These are phyloP conservation scores for Stachybotrys chartarum DNA, from an alignment of 2,329 filamentous ascomycete genomes.

Conservation along the genomic window DNA sequence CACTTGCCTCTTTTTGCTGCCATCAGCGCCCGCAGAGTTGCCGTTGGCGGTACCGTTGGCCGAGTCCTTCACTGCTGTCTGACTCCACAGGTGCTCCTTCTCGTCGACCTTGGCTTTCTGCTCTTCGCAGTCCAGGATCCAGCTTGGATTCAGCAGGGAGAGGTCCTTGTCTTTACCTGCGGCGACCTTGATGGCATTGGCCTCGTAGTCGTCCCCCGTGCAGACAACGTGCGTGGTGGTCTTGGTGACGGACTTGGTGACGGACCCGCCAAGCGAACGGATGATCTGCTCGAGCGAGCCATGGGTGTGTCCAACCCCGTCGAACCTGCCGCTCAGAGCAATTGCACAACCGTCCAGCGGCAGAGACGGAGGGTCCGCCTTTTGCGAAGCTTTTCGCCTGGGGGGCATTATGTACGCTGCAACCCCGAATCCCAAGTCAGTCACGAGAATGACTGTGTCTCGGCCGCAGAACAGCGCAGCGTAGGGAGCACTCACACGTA, in stretches of 20 bases:
- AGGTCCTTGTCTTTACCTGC: slow-evolving; percentile 38
- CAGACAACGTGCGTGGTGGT: slow-evolving; percentile 51
- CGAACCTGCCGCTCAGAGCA: slow-evolving; percentile 54
- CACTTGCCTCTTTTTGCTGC: slow-evolving; percentile 17
- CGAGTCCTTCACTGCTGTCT: slow-evolving; percentile 15
- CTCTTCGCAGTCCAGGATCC: slow-evolving; percentile 51
- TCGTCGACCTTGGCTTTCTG: slow-evolving; percentile 14
- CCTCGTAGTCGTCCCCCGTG: slow-evolving; percentile 44
- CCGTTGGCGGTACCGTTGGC: slow-evolving; percentile 14
- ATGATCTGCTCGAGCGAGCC: slow-evolving; percentile 37
- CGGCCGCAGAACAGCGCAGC: no score
- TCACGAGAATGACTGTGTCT: no score
- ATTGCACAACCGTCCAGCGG: slow-evolving; percentile 43
- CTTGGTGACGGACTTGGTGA: slow-evolving; percentile 39
- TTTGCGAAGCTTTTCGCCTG: neutral
- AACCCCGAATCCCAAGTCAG: neutral
- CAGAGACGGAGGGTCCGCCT: slow-evolving; percentile 5
- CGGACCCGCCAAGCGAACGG: slow-evolving; percentile 38
- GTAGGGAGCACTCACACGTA: no score
- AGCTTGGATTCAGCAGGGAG: slow-evolving; percentile 50
- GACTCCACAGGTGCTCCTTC: slow-evolving; percentile 14
- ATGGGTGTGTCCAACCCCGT: slow-evolving; percentile 44
- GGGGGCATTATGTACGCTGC: neutral
- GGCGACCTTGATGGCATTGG: slow-evolving; percentile 42
- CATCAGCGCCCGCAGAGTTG: slow-evolving; percentile 8